phyloP scores from a whole-genome alignment of 2,329 filamentous ascomycete species.

The Cadophora malorum region DNA sequence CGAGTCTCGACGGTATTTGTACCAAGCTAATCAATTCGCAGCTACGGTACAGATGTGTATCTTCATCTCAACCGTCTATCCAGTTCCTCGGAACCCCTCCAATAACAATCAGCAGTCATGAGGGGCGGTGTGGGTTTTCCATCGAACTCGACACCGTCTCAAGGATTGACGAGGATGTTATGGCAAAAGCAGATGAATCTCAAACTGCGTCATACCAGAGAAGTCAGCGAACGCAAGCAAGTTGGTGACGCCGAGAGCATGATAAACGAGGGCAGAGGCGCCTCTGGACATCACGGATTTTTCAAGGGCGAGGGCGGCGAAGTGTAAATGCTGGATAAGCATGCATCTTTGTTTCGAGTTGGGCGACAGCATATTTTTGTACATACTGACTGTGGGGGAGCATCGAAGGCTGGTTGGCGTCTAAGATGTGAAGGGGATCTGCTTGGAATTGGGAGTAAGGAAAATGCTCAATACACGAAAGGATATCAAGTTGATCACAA shows the following conservation, averaged over 20 bases:
- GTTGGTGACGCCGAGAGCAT: conserved; percentile 86
- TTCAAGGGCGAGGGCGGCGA: conserved; percentile 45
- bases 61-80: conserved; percentile 95
- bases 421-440: conserved; percentile 15
- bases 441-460: conserved; percentile 6
- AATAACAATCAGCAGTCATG: conserved; percentile 87
- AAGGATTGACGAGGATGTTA: conserved; percentile 66
- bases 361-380: conserved; percentile 9
- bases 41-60: conserved; percentile 98
- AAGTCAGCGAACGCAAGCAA: conserved; percentile 86
- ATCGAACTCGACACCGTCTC: conserved; percentile 50
- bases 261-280: conserved; percentile 58
- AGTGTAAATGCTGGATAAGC: conserved; percentile 36
- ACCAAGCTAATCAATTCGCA: conserved; percentile 46
- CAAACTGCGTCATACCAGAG: conserved; percentile 68
- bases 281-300: conserved; percentile 43
- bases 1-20: background rate
- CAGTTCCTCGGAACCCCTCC: conserved; percentile 92
- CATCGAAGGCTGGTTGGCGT: conserved; percentile 11
- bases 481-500: conserved; percentile 6
- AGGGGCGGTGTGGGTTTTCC: conserved; percentile 57
- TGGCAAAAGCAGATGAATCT: conserved; percentile 64
- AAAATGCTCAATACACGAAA: conserved; percentile 18
- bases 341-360: background rate
- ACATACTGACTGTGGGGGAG: conserved; percentile 11